These are phyloP conservation scores for Hylodesmum podocarpum DNA, from an alignment of 306 rosid species.

Conservation along the genomic window DNA sequence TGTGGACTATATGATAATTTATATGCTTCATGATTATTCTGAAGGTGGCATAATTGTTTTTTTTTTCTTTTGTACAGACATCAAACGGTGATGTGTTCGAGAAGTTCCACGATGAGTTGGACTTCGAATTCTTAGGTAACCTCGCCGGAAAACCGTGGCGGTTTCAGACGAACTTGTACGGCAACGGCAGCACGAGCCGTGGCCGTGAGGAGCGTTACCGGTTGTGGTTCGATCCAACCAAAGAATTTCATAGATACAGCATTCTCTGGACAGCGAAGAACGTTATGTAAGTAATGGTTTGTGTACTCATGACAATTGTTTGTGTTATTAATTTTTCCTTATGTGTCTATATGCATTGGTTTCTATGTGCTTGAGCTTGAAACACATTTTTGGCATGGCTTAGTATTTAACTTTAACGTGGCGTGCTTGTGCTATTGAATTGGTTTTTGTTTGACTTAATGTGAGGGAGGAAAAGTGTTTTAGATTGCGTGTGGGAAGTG, in stretches of 20 bases:
- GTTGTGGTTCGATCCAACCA: conserved; percentile 91
- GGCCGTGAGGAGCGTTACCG: conserved; percentile 95
- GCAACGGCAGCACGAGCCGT: conserved; percentile 88
- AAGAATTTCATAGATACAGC: conserved; percentile 75
- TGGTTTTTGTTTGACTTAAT: conserved; percentile 43
- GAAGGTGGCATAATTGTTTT: conserved; percentile 3
- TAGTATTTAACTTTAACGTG: conserved; percentile 25
- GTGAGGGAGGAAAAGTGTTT: conserved; percentile 25
- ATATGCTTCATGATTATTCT: not conserved
- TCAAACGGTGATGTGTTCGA: conserved; percentile 87
- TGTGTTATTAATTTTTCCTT: not conserved
- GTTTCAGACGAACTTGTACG: conserved; percentile 91
- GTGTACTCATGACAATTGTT: not conserved
- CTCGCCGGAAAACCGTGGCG: conserved; percentile 85
- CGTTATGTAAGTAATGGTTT: conserved; percentile 52
- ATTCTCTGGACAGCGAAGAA: conserved; percentile 81
- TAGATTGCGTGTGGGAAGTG: conserved; percentile 58
- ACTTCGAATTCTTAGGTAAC: conserved; percentile 91
- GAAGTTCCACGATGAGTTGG: conserved; percentile 88
- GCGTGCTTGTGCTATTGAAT: conserved; percentile 12
- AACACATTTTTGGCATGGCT: conserved; percentile 3
- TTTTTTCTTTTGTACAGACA: conserved; percentile 44
- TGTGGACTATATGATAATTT: too few species aligned
- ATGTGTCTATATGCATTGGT: not conserved
- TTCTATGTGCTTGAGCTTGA: not conserved